Base-by-base conservation (phyloP, 2,329 filamentous ascomycete genomes). In the Metarhizium anisopliae region DNA sequence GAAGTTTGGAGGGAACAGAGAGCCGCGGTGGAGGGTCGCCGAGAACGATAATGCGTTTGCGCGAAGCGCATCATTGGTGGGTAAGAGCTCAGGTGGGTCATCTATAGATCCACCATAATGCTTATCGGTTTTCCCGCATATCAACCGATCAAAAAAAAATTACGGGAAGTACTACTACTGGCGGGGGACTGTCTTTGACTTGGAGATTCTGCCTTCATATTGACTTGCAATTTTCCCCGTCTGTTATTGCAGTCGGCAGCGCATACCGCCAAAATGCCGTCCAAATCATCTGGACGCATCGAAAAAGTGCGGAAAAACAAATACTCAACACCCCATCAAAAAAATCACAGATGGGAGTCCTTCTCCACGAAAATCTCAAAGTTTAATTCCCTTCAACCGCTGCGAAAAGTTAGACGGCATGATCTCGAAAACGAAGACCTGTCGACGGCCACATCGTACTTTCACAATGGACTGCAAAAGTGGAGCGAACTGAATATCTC, bases 401-500 rank as follows among this genome's bases (percentile, higher is more conserved):
- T 99, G 63, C 90, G 94, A 71, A 87, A 87, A 73, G 87, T 95
- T 64, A 89, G 91, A 72, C 87, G 87, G 69, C 83, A 95, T 74
- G 85, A 89, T 66, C 84, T 94, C 74, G 87, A 92, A 59, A 83
- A 86, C 67, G 86, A 89, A 76, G 86, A 92, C 70, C 78, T 86
- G 66, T 83, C 85, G 58, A 79, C 85, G 25, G 83, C 85, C 32
- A 88, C 88, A n/a, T 96, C 93, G 20, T 94, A 95, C 72, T 91
- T 99, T 64, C 83, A 85, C 63, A 85, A 84, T 50, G 85, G 90
- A 1, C 76, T 97, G 60, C 84, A 91, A 60, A 89, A 89, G 80
- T 99, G 94, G 94, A 77, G 81, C 55, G 94, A 97, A 64, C 82
- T 95, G 70, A 97, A 97, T 72, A 78, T 96, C 59, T 91, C 93